Evolutionary conservation across 1,284 basidiomycete genomes (phyloP).

Genomic region (Peniophora sp.): DNA sequence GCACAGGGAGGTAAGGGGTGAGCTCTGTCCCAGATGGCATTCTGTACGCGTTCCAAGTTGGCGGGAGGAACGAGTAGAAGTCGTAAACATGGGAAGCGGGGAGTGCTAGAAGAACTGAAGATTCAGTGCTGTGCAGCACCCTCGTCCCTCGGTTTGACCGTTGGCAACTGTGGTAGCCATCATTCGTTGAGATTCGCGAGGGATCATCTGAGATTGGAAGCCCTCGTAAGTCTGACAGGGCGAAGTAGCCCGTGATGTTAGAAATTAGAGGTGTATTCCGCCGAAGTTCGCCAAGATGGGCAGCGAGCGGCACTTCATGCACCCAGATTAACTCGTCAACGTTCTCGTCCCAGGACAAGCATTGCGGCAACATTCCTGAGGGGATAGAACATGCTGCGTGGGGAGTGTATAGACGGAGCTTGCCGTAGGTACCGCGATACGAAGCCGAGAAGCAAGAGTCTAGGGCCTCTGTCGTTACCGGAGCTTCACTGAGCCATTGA

Average conservation of each 20-base stretch:
- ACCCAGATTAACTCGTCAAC: no score
- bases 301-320: no score
- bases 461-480: no score
- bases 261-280: no score
- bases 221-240: no score
- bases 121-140: slow-evolving; percentile 31
- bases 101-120: slow-evolving; percentile 40
- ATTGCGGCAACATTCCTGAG: no score
- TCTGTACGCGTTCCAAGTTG: slow-evolving; percentile 51
- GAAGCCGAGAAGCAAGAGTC: slow-evolving; percentile 37
- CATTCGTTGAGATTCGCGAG: slow-evolving; percentile 25
- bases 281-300: no score
- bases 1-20: slow-evolving; percentile 42
- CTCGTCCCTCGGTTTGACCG: slow-evolving; percentile 12
- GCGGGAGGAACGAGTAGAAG: slow-evolving; percentile 47
- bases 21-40: slow-evolving; percentile 35
- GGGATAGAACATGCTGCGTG: slow-evolving; percentile 25
- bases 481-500: no score
- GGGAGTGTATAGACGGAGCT: slow-evolving; percentile 40
- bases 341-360: no score
- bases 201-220: slow-evolving; percentile 6
- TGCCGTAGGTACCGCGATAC: slow-evolving; percentile 47
- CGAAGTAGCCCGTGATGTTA: neutral
- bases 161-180: slow-evolving; percentile 17
- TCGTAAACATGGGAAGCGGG: slow-evolving; percentile 23